These are phyloP conservation scores for Nicotiana obtusifolia DNA, from an alignment of 257 asterid species.

Conservation along the genomic window DNA sequence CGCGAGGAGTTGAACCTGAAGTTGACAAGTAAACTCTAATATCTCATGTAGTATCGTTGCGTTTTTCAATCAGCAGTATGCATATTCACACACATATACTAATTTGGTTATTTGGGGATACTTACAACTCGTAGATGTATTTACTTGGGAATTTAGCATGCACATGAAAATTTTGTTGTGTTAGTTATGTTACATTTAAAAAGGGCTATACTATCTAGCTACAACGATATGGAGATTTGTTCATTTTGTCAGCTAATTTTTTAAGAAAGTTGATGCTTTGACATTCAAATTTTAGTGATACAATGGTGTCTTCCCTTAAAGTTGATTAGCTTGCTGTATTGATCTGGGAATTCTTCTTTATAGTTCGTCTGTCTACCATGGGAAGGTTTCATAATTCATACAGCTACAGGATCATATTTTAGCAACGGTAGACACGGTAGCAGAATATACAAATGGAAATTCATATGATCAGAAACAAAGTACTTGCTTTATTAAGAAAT, in stretches of 20 bases:
- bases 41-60: background rate
- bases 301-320: background rate
- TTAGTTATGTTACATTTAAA: background rate
- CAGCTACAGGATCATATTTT: background rate
- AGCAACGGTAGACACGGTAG: background rate
- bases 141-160: background rate
- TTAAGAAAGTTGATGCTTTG: background rate
- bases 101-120: background rate
- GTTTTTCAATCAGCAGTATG: background rate
- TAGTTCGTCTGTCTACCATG: background rate
- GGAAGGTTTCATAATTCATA: background rate
- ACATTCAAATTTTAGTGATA: background rate
- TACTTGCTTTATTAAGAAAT: background rate
- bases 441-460: background rate
- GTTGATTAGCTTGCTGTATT: background rate
- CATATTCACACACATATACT: background rate
- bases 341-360: background rate
- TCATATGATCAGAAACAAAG: background rate
- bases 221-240: background rate
- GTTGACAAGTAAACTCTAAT: constrained; percentile 65
- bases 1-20: constrained; percentile 94
- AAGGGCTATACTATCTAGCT: background rate
- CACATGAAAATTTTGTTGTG: background rate
- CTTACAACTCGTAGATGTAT: background rate
- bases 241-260: background rate